A percentile compares a stretch with the other conserved stretches of the same genome.
phyloP scores from a whole-genome alignment of 2,329 filamentous ascomycete genomes.

The Hypocreales sp. region DNA sequence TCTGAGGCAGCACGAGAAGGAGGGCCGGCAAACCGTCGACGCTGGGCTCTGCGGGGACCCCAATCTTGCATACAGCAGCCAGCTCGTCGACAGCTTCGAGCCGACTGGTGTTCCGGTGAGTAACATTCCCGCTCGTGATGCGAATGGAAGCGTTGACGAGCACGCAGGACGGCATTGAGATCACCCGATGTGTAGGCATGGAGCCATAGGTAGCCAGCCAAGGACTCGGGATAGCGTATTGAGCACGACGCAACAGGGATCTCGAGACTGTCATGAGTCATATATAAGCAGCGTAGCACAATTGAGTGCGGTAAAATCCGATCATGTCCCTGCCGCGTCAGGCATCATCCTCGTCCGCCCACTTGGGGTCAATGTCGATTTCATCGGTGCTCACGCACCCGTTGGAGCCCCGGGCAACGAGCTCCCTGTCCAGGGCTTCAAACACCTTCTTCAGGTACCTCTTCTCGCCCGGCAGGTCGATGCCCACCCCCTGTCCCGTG shows the following conservation, averaged over 20 bases:
- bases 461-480: constrained; percentile 4
- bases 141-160: too few species aligned
- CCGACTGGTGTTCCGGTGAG: constrained; percentile 50
- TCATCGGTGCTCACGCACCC: constrained; percentile 2
- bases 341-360: constrained; percentile 1
- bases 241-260: too few species aligned
- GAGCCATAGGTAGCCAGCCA: constrained; percentile 4
- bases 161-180: constrained; percentile 51
- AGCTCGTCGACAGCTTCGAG: constrained; percentile 48
- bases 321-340: too few species aligned
- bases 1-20: constrained; percentile 40
- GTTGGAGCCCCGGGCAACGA: background rate
- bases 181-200: constrained; percentile 39
- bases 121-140: too few species aligned
- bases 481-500: constrained; percentile 1
- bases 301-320: too few species aligned
- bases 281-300: too few species aligned
- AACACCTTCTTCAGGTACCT: constrained; percentile 2
- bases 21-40: too few species aligned
- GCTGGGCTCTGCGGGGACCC: constrained; percentile 37
- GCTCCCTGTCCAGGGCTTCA: constrained; percentile 3
- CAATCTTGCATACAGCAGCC: constrained; percentile 49
- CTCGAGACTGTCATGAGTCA: too few species aligned
- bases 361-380: constrained; percentile 4
- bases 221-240: background rate